A percentile compares a stretch with the other conserved stretches of the same genome.
phyloP scores from a whole-genome alignment of 2,329 filamentous ascomycete species.

The Cytospora leucostoma region DNA sequence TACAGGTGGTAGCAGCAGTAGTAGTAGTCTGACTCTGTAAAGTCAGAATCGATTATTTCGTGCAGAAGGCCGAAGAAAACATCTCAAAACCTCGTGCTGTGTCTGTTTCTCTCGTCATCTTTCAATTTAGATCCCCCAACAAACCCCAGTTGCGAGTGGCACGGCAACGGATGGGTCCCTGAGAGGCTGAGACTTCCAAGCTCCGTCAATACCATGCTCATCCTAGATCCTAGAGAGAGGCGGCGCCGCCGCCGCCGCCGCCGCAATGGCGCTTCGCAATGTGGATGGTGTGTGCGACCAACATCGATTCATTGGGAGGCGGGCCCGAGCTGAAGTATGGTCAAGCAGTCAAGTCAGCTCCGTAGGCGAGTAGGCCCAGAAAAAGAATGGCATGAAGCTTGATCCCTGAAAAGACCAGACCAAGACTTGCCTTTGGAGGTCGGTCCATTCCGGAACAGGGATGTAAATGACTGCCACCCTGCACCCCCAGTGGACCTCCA shows the following conservation, averaged over 20 bases:
- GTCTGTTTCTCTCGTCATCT: not conserved
- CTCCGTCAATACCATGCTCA: not conserved
- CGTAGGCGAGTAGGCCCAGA: not conserved
- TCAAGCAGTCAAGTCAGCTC: no score
- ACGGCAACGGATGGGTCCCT: constrained; percentile 25
- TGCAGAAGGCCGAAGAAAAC: not conserved
- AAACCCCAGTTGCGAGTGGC: constrained; percentile 21
- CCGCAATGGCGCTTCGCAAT: constrained; percentile 4
- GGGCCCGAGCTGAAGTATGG: constrained; percentile 23
- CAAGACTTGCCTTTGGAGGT: not conserved
- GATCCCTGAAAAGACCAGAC: constrained; percentile 9
- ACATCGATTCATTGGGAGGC: constrained; percentile 11
- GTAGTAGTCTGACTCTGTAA: not conserved
- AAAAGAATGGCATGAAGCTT: not conserved
- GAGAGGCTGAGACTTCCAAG: not conserved
- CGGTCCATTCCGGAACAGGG: constrained; percentile 4
- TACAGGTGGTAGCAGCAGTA: not conserved
- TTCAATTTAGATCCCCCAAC: not conserved
- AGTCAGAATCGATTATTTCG: not conserved
- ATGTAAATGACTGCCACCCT: constrained; percentile 5
- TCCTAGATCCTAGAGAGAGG: constrained; percentile 3
- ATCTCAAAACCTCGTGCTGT: not conserved
- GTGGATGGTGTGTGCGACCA: constrained; percentile 10
- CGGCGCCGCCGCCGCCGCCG: not conserved
- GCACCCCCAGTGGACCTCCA: no score